Percentiles rank a stretch among this genome's conserved stretches.
These are phyloP conservation scores for Aspergillus cristatus DNA, from an alignment of 495 filamentous ascomycete genomes.

Conservation along the genomic window DNA sequence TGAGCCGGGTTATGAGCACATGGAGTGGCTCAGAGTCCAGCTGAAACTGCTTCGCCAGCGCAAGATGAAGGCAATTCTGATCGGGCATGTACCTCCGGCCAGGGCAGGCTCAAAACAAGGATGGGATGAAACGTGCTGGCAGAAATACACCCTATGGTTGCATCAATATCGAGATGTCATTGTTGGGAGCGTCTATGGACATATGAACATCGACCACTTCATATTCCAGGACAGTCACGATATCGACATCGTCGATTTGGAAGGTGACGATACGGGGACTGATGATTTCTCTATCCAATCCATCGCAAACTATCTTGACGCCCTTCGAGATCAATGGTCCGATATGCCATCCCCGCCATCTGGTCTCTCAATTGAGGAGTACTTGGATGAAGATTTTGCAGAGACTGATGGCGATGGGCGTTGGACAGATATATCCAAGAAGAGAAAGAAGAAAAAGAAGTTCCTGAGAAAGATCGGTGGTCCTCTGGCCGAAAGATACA, in stretches of 20 bases:
- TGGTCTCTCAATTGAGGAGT: conserved; percentile 8
- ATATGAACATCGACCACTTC: conserved; percentile 99
- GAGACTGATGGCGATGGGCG: conserved; percentile 9
- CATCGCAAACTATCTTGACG: conserved; percentile 67
- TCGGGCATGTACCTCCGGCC: conserved; percentile 88
- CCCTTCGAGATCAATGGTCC: conserved; percentile 69
- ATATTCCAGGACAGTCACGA: conserved; percentile 80
- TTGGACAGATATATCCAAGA: conserved; percentile 13
- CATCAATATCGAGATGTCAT: conserved; percentile 86
- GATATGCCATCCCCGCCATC: conserved; percentile 53
- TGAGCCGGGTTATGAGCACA: conserved; percentile 85
- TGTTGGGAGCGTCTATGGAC: conserved; percentile 69
- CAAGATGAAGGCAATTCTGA: conserved; percentile 90
- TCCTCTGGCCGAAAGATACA: conserved; percentile 74
- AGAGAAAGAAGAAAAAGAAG: conserved; percentile 40
- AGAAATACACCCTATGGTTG: conserved; percentile 90
- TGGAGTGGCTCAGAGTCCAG: conserved; percentile 95
- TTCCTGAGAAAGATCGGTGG: conserved; percentile 65
- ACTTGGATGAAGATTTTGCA: conserved; percentile 1
- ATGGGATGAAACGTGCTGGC: conserved; percentile 97
- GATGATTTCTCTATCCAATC: conserved; percentile 47
- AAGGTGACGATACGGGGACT: conserved; percentile 2
- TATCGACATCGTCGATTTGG: conserved; percentile 42
- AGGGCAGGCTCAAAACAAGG: conserved; percentile 69
- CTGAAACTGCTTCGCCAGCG: conserved; percentile 71